A percentile compares a stretch with the other conserved stretches of the same genome.
Evolutionary conservation across 352 stramenopile genomes (phyloP).

Genomic region (Phytophthora niederhauseri): DNA sequence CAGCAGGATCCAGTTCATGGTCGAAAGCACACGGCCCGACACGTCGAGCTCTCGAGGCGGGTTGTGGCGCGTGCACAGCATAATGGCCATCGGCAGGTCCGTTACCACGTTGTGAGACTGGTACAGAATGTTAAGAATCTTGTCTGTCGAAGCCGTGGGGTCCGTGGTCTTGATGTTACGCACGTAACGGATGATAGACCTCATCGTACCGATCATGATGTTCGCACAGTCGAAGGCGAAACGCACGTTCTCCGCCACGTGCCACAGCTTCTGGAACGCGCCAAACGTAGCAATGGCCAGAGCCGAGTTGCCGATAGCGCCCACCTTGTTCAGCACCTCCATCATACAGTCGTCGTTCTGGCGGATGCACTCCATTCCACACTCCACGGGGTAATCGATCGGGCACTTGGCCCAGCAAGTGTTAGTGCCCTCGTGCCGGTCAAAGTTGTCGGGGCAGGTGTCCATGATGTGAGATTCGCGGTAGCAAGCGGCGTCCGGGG

Average conservation of each 20-base stretch:
- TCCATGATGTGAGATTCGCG: neutral
- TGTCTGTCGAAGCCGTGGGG: slow-evolving; percentile 47
- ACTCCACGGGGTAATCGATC: neutral
- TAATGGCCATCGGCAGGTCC: slow-evolving; percentile 60
- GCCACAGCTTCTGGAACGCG: slow-evolving; percentile 26
- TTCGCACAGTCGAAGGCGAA: slow-evolving; percentile 50
- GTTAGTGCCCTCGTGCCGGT: neutral
- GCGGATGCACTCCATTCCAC: neutral
- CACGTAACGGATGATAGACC: slow-evolving; percentile 38
- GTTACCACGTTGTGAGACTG: slow-evolving; percentile 64
- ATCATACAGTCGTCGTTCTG: neutral
- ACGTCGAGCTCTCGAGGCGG: slow-evolving; percentile 30
- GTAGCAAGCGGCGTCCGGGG: neutral
- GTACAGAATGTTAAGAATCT: slow-evolving; percentile 57
- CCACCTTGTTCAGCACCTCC: neutral
- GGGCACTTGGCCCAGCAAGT: slow-evolving; percentile 6
- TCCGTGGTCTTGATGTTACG: slow-evolving; percentile 40
- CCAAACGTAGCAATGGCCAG: slow-evolving; percentile 14
- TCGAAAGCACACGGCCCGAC: slow-evolving; percentile 36
- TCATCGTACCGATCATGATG: slow-evolving; percentile 45
- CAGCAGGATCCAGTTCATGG: slow-evolving; percentile 45
- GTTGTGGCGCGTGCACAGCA: slow-evolving; percentile 46
- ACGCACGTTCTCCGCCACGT: slow-evolving; percentile 37
- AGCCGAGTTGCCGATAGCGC: neutral
- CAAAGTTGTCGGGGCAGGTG: neutral